phyloP scores from a whole-genome alignment of 805 yeast species.

The Hanseniaspora pseudoguilliermondii region DNA sequence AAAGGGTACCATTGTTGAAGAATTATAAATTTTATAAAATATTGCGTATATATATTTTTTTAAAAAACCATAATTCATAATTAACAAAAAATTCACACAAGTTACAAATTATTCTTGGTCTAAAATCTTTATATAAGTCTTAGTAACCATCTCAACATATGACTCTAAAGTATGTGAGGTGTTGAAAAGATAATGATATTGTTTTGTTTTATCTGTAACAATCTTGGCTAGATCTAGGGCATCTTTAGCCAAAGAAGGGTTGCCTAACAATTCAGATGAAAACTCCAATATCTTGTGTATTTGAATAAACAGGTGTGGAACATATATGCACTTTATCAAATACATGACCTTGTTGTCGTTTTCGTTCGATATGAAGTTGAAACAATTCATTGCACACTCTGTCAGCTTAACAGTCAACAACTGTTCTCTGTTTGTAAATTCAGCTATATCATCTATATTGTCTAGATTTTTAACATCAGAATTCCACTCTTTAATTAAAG shows the following conservation, averaged over 20 bases:
- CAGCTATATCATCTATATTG: background rate
- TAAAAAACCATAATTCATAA: background rate
- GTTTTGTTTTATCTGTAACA: conserved; percentile 55
- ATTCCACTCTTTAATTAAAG: conserved; percentile 6
- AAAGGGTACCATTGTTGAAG: conserved; percentile 77
- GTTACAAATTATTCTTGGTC: background rate
- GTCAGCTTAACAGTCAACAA: conserved; percentile 13
- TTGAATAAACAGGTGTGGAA: conserved; percentile 61
- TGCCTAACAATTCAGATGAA: conserved; percentile 28
- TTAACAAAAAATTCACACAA: background rate
- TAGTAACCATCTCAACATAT: conserved; percentile 41
- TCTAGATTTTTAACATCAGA: background rate
- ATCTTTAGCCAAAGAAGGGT: conserved; percentile 36
- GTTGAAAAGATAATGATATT: conserved; percentile 49
- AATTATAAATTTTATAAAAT: conserved; percentile 25
- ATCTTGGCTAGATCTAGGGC: conserved; percentile 49
- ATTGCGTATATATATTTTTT: background rate
- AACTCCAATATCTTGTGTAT: conserved; percentile 43
- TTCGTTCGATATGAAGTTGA: background rate
- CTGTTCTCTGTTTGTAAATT: conserved; percentile 7
- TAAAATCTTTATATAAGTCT: conserved; percentile 25
- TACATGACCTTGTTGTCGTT: conserved; percentile 32
- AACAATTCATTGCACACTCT: background rate
- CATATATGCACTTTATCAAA: conserved; percentile 52
- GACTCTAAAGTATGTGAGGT: conserved; percentile 43